Percentiles rank a stretch among this genome's conserved stretches.
phyloP scores from a whole-genome alignment of 768 basidiomycete genomes.

The Phylloporus arenicola region DNA sequence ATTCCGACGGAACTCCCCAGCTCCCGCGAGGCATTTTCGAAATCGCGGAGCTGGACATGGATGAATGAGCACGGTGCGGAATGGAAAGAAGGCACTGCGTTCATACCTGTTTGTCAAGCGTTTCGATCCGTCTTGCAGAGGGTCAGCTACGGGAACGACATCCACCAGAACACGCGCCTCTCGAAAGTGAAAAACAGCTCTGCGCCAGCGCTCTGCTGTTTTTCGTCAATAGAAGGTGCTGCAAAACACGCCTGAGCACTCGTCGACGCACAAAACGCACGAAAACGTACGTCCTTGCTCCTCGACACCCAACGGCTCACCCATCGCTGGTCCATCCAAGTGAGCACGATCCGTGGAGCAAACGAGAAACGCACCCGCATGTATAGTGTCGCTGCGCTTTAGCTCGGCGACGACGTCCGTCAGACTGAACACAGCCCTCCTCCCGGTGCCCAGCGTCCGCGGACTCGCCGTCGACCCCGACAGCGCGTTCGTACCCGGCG shows the following conservation, averaged over 20 bases:
- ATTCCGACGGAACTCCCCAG: slow-evolving; percentile 52
- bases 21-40: slow-evolving; percentile 49
- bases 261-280: too few relatives aligned
- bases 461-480: slow-evolving; percentile 15
- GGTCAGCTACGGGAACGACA: not conserved
- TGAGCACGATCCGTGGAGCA: not conserved
- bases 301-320: slow-evolving; percentile 32
- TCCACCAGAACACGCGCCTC: slow-evolving; percentile 26
- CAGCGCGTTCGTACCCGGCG: slow-evolving; percentile 16
- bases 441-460: slow-evolving; percentile 11
- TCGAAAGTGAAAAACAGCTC: slow-evolving; percentile 42
- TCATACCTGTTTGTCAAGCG: slow-evolving; percentile 43
- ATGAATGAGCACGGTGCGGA: not conserved
- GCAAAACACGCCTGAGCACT: not conserved
- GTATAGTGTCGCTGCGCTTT: slow-evolving; percentile 32
- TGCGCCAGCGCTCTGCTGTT: slow-evolving; percentile 42
- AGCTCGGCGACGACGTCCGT: slow-evolving; percentile 42
- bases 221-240: slow-evolving; percentile 43
- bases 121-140: slow-evolving; percentile 37
- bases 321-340: slow-evolving; percentile 16
- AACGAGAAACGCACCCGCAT: slow-evolving; percentile 25
- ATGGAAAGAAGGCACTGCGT: not conserved
- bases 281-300: slow-evolving; percentile 33
- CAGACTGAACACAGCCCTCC: slow-evolving; percentile 37
- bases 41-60: slow-evolving; percentile 42